Percentiles rank a stretch among this genome's conserved stretches.
Evolutionary conservation across 345 rosid species (phyloP).

Genomic region (Aurinia saxatilis): DNA sequence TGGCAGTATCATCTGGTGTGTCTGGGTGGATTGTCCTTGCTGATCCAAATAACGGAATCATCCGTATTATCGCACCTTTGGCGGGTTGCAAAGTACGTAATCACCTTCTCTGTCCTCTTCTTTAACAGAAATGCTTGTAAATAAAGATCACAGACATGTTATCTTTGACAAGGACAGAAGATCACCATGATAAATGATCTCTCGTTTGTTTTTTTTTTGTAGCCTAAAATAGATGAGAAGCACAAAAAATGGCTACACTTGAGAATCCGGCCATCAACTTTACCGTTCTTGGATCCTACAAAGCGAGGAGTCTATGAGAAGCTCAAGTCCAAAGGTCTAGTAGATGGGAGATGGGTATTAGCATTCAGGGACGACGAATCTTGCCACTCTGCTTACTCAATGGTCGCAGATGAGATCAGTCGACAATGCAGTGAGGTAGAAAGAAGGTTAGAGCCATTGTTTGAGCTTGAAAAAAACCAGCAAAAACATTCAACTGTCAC

Average conservation of each 20-base stretch:
- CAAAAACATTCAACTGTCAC: slow-evolving; percentile 23
- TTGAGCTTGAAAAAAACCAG: slow-evolving; percentile 43
- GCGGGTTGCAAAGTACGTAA: slow-evolving; percentile 48
- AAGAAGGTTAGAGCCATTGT: slow-evolving; percentile 61
- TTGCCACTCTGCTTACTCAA: slow-evolving; percentile 61
- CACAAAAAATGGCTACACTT: slow-evolving; percentile 85
- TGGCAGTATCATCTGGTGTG: slow-evolving; percentile 56
- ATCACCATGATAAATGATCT: not conserved
- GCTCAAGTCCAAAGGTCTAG: slow-evolving; percentile 53
- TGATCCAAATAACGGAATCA: slow-evolving; percentile 58
- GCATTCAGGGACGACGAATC: slow-evolving; percentile 80
- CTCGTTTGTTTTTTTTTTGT: slow-evolving; percentile 19
- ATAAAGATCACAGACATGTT: not conserved
- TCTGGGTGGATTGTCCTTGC: slow-evolving; percentile 87
- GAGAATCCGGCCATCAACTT: slow-evolving; percentile 71
- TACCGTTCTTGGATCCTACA: slow-evolving; percentile 55
- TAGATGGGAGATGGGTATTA: slow-evolving; percentile 94
- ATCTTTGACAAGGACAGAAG: not conserved
- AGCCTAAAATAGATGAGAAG: slow-evolving; percentile 85
- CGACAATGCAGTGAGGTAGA: slow-evolving; percentile 64
- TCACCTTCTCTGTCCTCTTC: not conserved
- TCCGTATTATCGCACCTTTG: slow-evolving; percentile 82
- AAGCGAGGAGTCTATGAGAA: slow-evolving; percentile 36
- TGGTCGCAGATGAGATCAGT: slow-evolving; percentile 58
- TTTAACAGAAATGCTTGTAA: not conserved